Conservation (phyloP, 345 rosid species). For the Salix purpurea region DNA sequence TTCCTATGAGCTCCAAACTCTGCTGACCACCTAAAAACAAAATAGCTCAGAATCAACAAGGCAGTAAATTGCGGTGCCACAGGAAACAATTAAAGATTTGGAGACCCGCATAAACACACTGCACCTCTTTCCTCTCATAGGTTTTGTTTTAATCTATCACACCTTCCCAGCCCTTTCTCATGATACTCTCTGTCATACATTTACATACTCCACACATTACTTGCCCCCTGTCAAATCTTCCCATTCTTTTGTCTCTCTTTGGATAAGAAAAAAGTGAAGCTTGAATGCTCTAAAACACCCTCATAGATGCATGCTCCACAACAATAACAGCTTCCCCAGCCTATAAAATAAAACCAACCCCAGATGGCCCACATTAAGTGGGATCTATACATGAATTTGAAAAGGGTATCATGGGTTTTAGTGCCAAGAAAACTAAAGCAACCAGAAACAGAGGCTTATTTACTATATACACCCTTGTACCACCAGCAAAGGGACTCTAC, state of each 20-base stretch:
- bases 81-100: background rate
- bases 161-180: background rate
- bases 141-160: background rate
- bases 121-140: background rate
- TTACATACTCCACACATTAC: too few relatives aligned
- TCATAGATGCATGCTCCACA: background rate
- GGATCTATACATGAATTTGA: background rate
- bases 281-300: background rate
- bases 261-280: background rate
- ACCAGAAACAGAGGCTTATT: background rate
- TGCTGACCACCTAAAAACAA: conserved; percentile 75
- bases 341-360: background rate
- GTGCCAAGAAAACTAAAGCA: background rate
- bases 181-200: background rate
- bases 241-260: background rate
- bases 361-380: background rate
- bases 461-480: background rate
- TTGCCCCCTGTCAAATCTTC: background rate
- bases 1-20: conserved; percentile 64
- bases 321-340: background rate
- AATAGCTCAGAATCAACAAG: conserved; percentile 5
- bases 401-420: background rate
- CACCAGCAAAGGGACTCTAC: background rate
- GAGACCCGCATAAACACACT: background rate
- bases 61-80: background rate